Conservation (phyloP, 306 rosid species). For the Lotus japonicus region DNA sequence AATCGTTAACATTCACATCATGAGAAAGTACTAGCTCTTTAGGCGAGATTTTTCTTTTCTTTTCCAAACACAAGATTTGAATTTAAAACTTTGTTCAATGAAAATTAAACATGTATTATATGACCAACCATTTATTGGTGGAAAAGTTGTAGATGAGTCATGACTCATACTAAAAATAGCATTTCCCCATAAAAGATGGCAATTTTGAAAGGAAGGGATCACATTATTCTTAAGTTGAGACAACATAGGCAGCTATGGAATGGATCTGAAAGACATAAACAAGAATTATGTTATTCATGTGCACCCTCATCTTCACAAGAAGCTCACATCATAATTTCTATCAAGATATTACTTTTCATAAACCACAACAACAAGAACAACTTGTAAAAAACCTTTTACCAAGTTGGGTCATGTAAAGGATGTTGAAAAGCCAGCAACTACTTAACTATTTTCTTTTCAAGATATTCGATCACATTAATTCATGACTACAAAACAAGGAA, state of each 20-base stretch:
- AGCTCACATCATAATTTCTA: background rate
- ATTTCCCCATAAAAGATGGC: slow-evolving; percentile 13
- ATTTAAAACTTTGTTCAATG: too few relatives aligned
- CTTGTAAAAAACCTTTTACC: background rate
- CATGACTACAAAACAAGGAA: background rate
- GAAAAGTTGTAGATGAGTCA: background rate
- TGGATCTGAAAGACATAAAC: background rate
- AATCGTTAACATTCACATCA: too few relatives aligned
- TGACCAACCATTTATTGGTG: too few relatives aligned
- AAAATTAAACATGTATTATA: too few relatives aligned
- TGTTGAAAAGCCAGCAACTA: background rate
- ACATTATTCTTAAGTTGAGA: slow-evolving; percentile 31
- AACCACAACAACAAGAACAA: background rate
- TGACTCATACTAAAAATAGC: slow-evolving; percentile 1
- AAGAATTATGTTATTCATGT: background rate
- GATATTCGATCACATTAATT: background rate
- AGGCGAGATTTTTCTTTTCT: too few relatives aligned
- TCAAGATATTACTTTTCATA: background rate
- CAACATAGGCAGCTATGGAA: background rate
- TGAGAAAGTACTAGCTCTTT: too few relatives aligned
- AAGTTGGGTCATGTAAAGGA: background rate
- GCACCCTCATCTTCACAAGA: slow-evolving; percentile 8
- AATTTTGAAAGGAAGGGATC: background rate
- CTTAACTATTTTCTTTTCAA: background rate
- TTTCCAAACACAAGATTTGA: too few relatives aligned